These are phyloP conservation scores for Stygiomarasmius scandens DNA, from an alignment of 1,284 basidiomycete genomes.

Conservation along the genomic window DNA sequence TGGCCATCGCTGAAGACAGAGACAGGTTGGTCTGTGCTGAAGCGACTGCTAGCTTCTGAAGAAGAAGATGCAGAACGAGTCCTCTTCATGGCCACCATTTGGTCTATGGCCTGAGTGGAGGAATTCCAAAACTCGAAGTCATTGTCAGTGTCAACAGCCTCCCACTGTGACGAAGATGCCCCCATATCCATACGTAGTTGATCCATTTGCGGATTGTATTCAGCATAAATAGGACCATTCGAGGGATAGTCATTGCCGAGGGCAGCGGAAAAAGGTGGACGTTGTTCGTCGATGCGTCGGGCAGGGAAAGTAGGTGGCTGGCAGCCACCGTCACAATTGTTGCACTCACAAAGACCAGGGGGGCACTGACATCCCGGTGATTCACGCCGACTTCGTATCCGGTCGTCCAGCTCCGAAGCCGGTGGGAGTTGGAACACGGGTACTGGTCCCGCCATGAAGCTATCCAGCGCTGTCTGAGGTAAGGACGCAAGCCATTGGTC, in stretches of 20 bases:
- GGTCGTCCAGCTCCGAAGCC: background rate
- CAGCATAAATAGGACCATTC: background rate
- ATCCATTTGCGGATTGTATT: background rate
- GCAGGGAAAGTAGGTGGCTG: background rate
- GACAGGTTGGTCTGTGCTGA: background rate
- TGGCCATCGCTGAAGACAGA: background rate
- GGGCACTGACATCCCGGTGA: background rate
- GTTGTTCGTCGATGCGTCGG: background rate
- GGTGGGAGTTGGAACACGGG: background rate
- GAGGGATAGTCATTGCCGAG: background rate
- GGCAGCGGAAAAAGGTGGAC: background rate
- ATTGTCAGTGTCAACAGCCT: background rate
- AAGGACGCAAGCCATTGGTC: conserved; percentile 8
- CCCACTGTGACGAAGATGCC: background rate
- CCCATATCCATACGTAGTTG: background rate
- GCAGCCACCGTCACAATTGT: background rate
- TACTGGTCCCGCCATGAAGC: background rate
- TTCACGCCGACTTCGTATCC: background rate
- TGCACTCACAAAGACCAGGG: background rate
- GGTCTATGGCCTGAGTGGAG: background rate
- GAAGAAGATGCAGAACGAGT: background rate
- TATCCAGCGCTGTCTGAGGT: background rate
- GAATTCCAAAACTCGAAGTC: background rate
- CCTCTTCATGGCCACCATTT: background rate
- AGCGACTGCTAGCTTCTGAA: background rate